A percentile compares a stretch with the other conserved stretches of the same genome.
Evolutionary conservation across 306 rosid genomes (phyloP).

Genomic region (Dalbergia cultrata): DNA sequence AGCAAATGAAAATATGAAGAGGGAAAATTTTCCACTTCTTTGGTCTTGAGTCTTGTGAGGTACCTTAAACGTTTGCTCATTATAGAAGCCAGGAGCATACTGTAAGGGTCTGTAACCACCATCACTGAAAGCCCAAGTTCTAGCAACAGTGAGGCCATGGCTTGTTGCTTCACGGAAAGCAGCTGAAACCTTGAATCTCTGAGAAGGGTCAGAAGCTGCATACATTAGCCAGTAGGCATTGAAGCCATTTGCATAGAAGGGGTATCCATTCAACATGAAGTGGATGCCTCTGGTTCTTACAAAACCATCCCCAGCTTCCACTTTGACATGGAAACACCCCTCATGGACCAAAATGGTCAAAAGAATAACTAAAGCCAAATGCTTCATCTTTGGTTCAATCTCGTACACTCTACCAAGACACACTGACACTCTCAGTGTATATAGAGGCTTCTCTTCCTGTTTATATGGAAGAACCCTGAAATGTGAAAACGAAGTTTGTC

Average conservation of each 20-base stretch:
- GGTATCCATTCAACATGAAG: slow-evolving; percentile 74
- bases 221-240: slow-evolving; percentile 97
- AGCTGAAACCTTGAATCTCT: slow-evolving; percentile 73
- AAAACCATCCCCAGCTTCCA: slow-evolving; percentile 75
- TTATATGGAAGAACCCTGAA: slow-evolving; percentile 38
- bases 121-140: slow-evolving; percentile 98
- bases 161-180: slow-evolving; percentile 73
- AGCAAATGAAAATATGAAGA: neutral
- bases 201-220: slow-evolving; percentile 83
- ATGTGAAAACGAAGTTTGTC: slow-evolving; percentile 45
- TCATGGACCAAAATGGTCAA: slow-evolving; percentile 57
- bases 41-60: neutral
- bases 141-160: slow-evolving; percentile 87
- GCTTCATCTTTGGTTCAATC: slow-evolving; percentile 61
- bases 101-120: slow-evolving; percentile 90
- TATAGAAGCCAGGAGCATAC: slow-evolving; percentile 85
- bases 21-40: neutral
- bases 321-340: slow-evolving; percentile 46
- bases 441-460: slow-evolving; percentile 16
- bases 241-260: slow-evolving; percentile 91
- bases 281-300: slow-evolving; percentile 76
- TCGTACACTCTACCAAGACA: neutral
- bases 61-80: slow-evolving; percentile 87
- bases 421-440: slow-evolving; percentile 28
- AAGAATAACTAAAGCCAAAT: slow-evolving; percentile 54